A percentile compares a stretch with the other conserved stretches of the same genome.
Conservation (phyloP, 2,329 filamentous ascomycete genomes). For the Sclerotinia trifoliorum region DNA sequence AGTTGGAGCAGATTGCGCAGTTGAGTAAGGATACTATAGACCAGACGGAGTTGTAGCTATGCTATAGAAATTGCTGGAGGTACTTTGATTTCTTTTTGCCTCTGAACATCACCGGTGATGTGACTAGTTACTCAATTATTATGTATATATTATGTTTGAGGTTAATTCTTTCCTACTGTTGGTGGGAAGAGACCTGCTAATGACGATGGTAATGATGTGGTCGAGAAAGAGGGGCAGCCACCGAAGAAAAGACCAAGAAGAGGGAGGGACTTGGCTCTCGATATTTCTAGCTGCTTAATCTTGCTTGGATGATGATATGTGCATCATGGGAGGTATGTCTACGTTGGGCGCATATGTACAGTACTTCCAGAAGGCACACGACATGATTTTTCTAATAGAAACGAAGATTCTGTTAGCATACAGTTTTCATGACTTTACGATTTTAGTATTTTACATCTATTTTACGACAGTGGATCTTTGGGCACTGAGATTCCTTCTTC, state of each 20-base stretch:
- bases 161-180: background rate
- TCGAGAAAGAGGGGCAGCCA: no score
- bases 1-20: constrained; percentile 31
- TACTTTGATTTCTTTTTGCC: background rate
- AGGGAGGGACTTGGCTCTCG: no score
- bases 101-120: no score
- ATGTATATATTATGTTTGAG: background rate
- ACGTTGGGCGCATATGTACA: no score
- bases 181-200: no score
- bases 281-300: no score
- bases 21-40: constrained; percentile 26
- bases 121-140: background rate
- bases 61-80: constrained; percentile 22
- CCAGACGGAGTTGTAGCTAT: constrained; percentile 29
- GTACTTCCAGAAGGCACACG: no score
- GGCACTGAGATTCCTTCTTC: background rate
- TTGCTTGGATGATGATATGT: no score
- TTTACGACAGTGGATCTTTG: background rate
- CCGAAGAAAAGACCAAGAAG: no score
- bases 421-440: background rate
- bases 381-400: no score
- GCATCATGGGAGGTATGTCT: no score
- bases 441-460: background rate
- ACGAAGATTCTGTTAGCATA: background rate
- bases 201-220: no score